Conservation (phyloP, 169 alveolate genomes). For the Perkinsus olseni region DNA sequence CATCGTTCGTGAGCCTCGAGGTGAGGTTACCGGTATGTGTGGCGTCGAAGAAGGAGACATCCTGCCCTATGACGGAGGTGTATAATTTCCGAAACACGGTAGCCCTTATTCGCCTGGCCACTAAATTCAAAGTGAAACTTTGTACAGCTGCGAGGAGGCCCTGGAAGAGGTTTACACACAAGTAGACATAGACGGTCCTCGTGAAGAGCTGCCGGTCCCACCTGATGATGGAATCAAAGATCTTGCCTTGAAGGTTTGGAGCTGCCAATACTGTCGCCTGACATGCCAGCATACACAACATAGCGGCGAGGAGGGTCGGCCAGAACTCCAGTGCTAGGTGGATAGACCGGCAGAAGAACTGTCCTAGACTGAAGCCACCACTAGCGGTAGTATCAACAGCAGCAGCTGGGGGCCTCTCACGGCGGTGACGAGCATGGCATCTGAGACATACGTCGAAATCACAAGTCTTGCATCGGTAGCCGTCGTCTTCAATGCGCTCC, state of each 20-base stretch:
- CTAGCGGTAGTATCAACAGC: background rate
- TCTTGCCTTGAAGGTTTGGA: conserved; percentile 9
- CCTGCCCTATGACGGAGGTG: background rate
- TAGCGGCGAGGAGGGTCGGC: conserved; percentile 3
- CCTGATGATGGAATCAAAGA: background rate
- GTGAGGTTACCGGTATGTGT: conserved; percentile 38
- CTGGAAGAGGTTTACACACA: background rate
- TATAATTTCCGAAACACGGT: background rate
- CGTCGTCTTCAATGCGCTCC: conserved; percentile 26
- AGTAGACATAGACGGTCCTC: background rate
- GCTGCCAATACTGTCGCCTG: background rate
- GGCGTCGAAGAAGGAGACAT: conserved; percentile 30
- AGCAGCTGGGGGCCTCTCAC: background rate
- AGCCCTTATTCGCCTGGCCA: background rate
- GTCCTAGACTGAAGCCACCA: background rate
- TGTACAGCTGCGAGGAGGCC: background rate
- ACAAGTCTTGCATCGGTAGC: conserved; percentile 35
- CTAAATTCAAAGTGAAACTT: background rate
- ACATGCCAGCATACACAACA: background rate
- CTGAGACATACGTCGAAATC: conserved; percentile 35
- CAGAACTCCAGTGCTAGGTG: background rate
- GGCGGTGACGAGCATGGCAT: conserved; percentile 19
- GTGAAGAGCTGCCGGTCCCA: background rate
- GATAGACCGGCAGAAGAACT: background rate
- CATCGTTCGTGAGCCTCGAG: conserved; percentile 31